phyloP scores from a whole-genome alignment of 345 rosid species.

The Syzygium aromaticum region DNA sequence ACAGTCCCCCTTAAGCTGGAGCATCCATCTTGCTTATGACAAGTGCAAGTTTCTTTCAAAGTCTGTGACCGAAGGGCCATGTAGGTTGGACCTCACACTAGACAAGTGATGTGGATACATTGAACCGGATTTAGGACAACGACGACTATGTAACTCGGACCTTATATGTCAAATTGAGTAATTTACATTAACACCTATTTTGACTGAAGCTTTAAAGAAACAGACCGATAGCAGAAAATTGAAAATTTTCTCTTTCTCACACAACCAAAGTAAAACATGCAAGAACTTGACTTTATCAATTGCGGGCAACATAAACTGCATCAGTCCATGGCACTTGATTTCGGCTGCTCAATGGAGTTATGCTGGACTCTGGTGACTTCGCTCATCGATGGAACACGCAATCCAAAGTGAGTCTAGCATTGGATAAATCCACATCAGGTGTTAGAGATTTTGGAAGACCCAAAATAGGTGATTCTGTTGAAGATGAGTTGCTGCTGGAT shows the following conservation, averaged over 20 bases:
- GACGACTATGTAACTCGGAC: not conserved
- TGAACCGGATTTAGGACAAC: not conserved
- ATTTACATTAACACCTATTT: not conserved
- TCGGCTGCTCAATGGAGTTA: not conserved
- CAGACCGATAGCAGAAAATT: not conserved
- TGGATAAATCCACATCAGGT: not conserved
- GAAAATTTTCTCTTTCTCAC: not conserved
- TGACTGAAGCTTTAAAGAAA: not conserved
- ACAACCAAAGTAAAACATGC: not conserved
- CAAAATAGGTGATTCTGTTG: not conserved
- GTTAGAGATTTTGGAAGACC: not conserved
- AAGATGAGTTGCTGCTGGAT: not conserved
- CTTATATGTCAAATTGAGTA: not conserved
- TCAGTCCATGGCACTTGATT: not conserved
- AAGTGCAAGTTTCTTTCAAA: not conserved
- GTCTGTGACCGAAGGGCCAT: not conserved
- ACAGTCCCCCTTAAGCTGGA: not conserved
- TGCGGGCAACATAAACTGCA: not conserved
- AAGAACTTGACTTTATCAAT: not conserved
- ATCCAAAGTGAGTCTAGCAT: not conserved
- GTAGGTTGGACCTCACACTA: not conserved
- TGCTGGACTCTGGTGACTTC: not conserved
- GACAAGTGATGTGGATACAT: not conserved
- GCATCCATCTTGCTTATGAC: not conserved
- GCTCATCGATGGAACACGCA: not conserved